These are phyloP conservation scores for Clonostachys rosea DNA, from an alignment of 2,329 filamentous ascomycete species.

Conservation along the genomic window DNA sequence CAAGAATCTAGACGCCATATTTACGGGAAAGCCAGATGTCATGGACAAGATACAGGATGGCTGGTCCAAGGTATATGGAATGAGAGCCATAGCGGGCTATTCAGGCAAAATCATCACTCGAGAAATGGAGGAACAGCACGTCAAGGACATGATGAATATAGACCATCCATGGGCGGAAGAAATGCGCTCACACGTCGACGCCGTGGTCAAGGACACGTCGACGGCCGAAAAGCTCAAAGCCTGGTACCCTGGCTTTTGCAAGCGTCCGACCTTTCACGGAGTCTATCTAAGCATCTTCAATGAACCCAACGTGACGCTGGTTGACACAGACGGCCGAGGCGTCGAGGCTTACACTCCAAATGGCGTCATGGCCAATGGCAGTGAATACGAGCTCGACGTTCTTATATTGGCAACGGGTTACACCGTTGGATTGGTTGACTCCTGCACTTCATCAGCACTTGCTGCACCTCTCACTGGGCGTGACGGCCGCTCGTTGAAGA, in stretches of 20 bases:
- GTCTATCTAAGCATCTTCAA: conserved; percentile 57
- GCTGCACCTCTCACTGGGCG: conserved; percentile 31
- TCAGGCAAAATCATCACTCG: background rate
- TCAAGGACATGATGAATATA: conserved; percentile 21
- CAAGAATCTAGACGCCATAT: conserved; percentile 30
- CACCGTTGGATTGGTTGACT: conserved; percentile 12
- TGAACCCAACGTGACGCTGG: conserved; percentile 47
- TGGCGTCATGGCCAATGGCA: conserved; percentile 39
- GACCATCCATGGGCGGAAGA: conserved; percentile 36
- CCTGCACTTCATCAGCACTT: conserved; percentile 11
- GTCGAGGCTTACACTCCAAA: conserved; percentile 38
- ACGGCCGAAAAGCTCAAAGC: conserved; percentile 50
- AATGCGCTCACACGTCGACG: conserved; percentile 38
- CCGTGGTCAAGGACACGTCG: conserved; percentile 41
- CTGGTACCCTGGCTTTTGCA: conserved; percentile 60
- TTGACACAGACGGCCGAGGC: conserved; percentile 41
- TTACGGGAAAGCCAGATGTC: conserved; percentile 19
- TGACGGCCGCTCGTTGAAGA: conserved; percentile 32
- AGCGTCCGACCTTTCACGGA: conserved; percentile 58
- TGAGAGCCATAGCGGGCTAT: conserved; percentile 22
- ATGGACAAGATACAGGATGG: conserved; percentile 42
- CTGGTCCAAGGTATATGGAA: conserved; percentile 36
- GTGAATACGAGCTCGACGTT: conserved; percentile 40
- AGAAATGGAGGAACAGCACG: background rate
- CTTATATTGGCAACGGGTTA: conserved; percentile 30